Evolutionary conservation across 148 eudicot species (phyloP), one percentile per base, ranked within the genome.

Genomic region (Cornus kousa): DNA sequence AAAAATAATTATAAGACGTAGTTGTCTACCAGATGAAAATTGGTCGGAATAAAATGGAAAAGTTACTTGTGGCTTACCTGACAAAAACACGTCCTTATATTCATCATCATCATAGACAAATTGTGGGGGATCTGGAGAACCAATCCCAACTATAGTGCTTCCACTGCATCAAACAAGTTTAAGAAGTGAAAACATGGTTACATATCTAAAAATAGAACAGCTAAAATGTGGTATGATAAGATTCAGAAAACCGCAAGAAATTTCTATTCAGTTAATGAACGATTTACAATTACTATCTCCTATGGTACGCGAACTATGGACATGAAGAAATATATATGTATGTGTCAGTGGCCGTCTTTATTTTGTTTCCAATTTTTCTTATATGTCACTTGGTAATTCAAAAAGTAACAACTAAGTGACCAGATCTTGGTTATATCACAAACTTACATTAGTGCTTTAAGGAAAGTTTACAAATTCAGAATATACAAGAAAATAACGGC

Each of bases 91-190:
- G 62, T 93, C 93, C 87, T 95, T 89, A 87, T 90, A 95, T n/a
- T 88, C 97, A 71, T 95, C 99, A 43, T 95, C 97, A 72, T 93
- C 97, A 77, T 95, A 95, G 62, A 95, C 66, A 85, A 95, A 93
- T 67, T 93, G 97, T 12, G 99, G 99, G 62, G 97, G 97, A 79
- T 95, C 97, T 55, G 97, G 97, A 82, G 99, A 93, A 32, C 99
- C 99, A 73, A 95, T 85, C 39, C 97, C 97, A 62, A 95, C 97
- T 72, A 95, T 95, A 37, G 99, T 95, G 86, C 97, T 93, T 82
- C 99, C 99, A 86, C 99, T 95, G 92, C 87, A 88, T 81, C 31
- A 68, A 76, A 77, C 37, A 78, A 32, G 66, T 68, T 43, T 43
- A 7, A 43, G 48, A 43, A 43, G 48, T 68, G 73, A 37, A 40